A percentile compares a stretch with the other conserved stretches of the same genome.
These are phyloP conservation scores for Phytophthora tubulina DNA, from an alignment of 352 stramenopile species.

Conservation along the genomic window DNA sequence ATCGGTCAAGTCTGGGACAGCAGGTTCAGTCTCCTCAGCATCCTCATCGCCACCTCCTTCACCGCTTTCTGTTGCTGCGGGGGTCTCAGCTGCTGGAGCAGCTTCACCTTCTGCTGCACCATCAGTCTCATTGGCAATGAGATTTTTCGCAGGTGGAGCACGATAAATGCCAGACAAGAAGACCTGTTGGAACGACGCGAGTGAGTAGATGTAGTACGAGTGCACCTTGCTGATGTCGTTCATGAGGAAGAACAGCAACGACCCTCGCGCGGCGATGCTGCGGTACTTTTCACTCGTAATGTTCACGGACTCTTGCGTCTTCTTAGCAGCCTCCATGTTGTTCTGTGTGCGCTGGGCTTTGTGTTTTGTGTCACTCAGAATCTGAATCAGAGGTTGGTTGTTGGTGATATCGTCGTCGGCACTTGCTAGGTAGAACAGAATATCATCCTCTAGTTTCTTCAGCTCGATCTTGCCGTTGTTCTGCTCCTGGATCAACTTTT, in stretches of 20 bases:
- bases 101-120: conserved; percentile 52
- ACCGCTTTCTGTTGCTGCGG: conserved; percentile 28
- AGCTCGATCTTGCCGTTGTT: conserved; percentile 97
- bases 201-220: conserved; percentile 98
- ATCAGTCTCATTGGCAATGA: conserved; percentile 25
- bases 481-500: conserved; percentile 94
- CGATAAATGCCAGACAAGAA: conserved; percentile 96
- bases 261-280: conserved; percentile 93
- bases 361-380: conserved; percentile 95
- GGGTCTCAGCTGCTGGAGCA: conserved; percentile 23
- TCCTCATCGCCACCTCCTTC: conserved; percentile 47
- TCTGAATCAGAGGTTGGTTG: conserved; percentile 96
- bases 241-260: conserved; percentile 97
- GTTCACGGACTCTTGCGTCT: conserved; percentile 94
- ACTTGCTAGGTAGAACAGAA: conserved; percentile 95
- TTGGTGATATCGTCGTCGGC: conserved; percentile 98
- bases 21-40: conserved; percentile 28
- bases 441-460: conserved; percentile 96
- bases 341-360: conserved; percentile 93
- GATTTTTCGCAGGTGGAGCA: conserved; percentile 70
- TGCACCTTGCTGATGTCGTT: conserved; percentile 97
- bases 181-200: conserved; percentile 96
- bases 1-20: conserved; percentile 80
- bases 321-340: conserved; percentile 94
- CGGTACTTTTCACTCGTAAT: conserved; percentile 96